phyloP scores from a whole-genome alignment of 345 rosid genomes.

The Ceriops zippeliana region DNA sequence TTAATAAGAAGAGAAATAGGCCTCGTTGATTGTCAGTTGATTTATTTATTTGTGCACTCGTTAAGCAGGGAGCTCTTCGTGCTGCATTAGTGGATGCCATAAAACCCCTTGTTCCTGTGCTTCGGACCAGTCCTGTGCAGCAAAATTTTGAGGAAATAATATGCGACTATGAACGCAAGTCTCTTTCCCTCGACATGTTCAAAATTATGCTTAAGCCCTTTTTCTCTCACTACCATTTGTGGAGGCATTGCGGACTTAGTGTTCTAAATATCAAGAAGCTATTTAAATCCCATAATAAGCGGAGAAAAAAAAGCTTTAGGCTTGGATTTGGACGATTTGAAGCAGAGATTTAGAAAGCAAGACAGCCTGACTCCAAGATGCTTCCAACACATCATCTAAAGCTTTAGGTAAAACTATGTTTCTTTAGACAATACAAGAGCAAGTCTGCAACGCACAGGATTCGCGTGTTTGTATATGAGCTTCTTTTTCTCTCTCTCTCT shows the following conservation, averaged over 20 bases:
- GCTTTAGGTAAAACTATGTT: not conserved
- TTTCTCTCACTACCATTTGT: not conserved
- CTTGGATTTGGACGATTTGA: conserved; percentile 17
- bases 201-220: not conserved
- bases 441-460: conserved; percentile 19
- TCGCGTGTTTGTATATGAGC: conserved; percentile 19
- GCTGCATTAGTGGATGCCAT: conserved; percentile 61
- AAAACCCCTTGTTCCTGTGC: conserved; percentile 51
- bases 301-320: conserved; percentile 21
- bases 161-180: conserved; percentile 4
- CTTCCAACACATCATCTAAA: conserved; percentile 7
- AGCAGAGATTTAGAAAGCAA: conserved; percentile 15
- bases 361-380: conserved; percentile 4
- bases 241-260: conserved; percentile 34
- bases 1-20: not conserved
- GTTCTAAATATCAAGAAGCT: conserved; percentile 28
- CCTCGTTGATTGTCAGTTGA: not conserved
- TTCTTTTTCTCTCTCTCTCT: conserved; percentile 6
- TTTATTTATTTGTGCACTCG: conserved; percentile 7
- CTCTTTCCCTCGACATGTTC: not conserved
- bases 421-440: not conserved
- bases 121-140: conserved; percentile 62
- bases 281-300: conserved; percentile 46
- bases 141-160: conserved; percentile 56
- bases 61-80: conserved; percentile 55